Base-by-base conservation (phyloP, 108 stramenopile species). In the Parietichytrium sp. region DNA sequence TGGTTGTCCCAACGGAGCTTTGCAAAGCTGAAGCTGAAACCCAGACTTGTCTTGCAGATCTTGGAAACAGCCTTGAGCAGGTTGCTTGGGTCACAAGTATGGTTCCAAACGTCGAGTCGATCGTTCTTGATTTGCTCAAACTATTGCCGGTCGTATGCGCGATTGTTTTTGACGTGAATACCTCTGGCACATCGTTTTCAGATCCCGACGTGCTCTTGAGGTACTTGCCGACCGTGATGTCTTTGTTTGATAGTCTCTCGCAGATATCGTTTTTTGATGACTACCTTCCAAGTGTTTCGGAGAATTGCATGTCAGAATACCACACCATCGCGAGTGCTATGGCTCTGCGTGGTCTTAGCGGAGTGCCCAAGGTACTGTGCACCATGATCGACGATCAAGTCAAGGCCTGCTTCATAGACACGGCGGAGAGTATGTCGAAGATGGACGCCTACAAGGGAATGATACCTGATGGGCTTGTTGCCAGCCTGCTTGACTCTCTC, bases 81-180 rank as follows among this genome's bases (percentile, higher is more conserved):
- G 61, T 72, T 6, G 61, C 36, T n/a, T 72, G 61, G 61, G 45
- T 72, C 10, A 42, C 61, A 6, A 45, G 61, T 20, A 27, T 72
- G 23, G 61, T 72, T 0, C 61, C 61, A 10, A 45, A 72, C 20
- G 25, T 42, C 23, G 20, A 72, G 6, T 31, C 61, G 1, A 72
- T 72, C 33, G 61, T 42, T 12, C 61, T 72, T 42, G 61, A 72
- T 42, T 42, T 72, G 10, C 42, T 72, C 15, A 72, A 72, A 45
- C 42, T 72, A 1, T 20, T 72, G 38, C 61, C 61, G 0, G 10
- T 72, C 20, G 33, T 25, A 27, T 72, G 61, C 42, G 61, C 61
- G 7, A 33, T 72, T 72, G 36, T 72, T 25, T 33, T 10, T 25
- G 61, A 72, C 8, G 13, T 13, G 10, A 45, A 42, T 27, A n/a